These are phyloP conservation scores for Panicum hallii DNA, from an alignment of 202 grass and related monocot species.

Conservation along the genomic window DNA sequence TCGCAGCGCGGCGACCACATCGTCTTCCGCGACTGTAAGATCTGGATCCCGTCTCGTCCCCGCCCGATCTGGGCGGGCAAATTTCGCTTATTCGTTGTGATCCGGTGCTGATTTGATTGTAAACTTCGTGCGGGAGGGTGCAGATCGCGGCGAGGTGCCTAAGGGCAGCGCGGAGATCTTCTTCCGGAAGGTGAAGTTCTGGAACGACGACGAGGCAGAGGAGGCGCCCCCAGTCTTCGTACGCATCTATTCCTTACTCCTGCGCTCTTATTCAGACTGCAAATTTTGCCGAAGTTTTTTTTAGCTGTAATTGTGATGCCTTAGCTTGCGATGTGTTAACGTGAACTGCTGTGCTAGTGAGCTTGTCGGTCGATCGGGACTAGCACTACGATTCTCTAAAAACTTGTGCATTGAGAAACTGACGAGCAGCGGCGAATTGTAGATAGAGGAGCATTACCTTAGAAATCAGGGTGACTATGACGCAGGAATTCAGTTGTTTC, in stretches of 20 bases:
- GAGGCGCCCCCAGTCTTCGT: slow-evolving; percentile 98
- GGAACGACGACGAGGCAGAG: slow-evolving; percentile 97
- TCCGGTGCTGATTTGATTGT: slow-evolving; percentile 26
- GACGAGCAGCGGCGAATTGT: background rate
- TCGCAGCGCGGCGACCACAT: slow-evolving; percentile 98
- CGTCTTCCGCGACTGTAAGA: slow-evolving; percentile 98
- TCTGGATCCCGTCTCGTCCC: slow-evolving; percentile 44
- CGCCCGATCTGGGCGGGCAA: slow-evolving; percentile 17
- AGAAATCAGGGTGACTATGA: background rate
- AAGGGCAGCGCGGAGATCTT: slow-evolving; percentile 99
- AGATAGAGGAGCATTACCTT: background rate
- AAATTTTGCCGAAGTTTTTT: background rate
- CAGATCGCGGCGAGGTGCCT: slow-evolving; percentile 96
- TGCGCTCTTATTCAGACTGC: background rate
- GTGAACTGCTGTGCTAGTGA: background rate
- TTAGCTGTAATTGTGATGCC: slow-evolving; percentile 3
- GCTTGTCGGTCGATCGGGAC: background rate
- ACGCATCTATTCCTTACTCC: slow-evolving; percentile 36
- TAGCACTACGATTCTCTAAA: background rate
- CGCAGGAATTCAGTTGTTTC: background rate
- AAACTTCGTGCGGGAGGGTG: background rate
- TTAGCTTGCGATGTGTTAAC: background rate
- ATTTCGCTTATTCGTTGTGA: background rate
- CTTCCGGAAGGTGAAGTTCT: slow-evolving; percentile 99
- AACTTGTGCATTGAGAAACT: background rate